Conservation (phyloP, 306 rosid species). For the Fragaria ananassa region DNA sequence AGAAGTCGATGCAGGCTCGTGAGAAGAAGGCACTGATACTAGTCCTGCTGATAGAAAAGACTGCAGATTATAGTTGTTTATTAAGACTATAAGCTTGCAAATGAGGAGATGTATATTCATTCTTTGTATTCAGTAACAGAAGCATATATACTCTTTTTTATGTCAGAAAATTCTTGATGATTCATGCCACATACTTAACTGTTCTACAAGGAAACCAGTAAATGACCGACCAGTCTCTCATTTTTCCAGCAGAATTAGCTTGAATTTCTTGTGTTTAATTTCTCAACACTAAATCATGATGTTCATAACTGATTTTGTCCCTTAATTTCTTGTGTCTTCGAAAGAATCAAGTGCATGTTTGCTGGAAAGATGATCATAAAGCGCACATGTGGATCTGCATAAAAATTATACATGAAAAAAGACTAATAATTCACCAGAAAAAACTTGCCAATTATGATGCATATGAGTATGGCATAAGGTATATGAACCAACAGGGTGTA, state of each 20-base stretch:
- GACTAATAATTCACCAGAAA: not conserved
- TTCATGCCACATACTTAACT: not conserved
- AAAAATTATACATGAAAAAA: not conserved
- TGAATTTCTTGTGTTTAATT: not conserved
- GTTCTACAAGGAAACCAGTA: not conserved
- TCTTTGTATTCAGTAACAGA: slow-evolving; percentile 10
- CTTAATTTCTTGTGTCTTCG: not conserved
- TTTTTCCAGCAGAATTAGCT: not conserved
- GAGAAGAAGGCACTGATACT: slow-evolving; percentile 5
- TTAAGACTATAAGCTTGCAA: slow-evolving; percentile 17
- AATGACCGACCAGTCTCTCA: slow-evolving; percentile 2
- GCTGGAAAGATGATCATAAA: slow-evolving; percentile 14
- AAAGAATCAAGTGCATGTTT: not conserved
- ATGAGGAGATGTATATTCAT: slow-evolving; percentile 10
- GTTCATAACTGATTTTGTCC: not conserved
- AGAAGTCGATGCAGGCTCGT: slow-evolving; percentile 4
- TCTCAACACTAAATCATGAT: not conserved
- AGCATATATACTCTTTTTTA: slow-evolving; percentile 4
- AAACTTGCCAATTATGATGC: slow-evolving; percentile 27
- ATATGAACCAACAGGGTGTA: slow-evolving; percentile 45
- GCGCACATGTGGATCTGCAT: slow-evolving; percentile 8
- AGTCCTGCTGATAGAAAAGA: slow-evolving; percentile 28
- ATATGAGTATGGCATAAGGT: slow-evolving; percentile 27
- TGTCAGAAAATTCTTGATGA: not conserved
- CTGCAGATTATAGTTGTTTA: slow-evolving; percentile 2